phyloP scores from a whole-genome alignment of 2,329 filamentous ascomycete genomes.

The Ascochyta rabiei region DNA sequence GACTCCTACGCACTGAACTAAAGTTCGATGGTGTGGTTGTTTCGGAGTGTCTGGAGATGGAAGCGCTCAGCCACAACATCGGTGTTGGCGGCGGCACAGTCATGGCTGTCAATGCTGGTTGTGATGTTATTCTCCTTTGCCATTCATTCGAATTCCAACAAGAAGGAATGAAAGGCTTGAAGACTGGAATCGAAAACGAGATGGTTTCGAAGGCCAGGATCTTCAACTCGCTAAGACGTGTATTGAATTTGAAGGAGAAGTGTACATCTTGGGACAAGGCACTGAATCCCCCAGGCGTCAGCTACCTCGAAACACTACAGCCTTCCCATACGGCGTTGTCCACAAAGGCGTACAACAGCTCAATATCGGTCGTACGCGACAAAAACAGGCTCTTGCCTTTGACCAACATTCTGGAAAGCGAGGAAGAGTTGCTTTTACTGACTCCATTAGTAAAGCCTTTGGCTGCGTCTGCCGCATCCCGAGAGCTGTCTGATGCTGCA shows the following conservation, averaged over 20 bases:
- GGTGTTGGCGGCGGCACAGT: conserved; percentile 96
- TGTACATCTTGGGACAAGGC: conserved; percentile 93
- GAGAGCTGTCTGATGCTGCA: conserved; percentile 67
- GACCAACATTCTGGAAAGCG: conserved; percentile 77
- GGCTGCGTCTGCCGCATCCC: conserved; percentile 85
- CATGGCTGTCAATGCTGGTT: conserved; percentile 96
- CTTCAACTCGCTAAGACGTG: conserved; percentile 76
- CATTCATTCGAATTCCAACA: conserved; percentile 86
- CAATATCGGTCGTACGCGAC: conserved; percentile 90
- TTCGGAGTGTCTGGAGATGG: conserved; percentile 96
- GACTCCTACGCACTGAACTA: conserved; percentile 83
- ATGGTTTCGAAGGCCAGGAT: conserved; percentile 84
- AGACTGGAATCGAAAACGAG: conserved; percentile 86
- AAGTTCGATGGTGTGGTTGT: conserved; percentile 92
- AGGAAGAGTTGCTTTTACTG: conserved; percentile 86
- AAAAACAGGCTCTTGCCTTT: conserved; percentile 84
- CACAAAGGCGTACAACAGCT: conserved; percentile 85
- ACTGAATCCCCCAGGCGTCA: conserved; percentile 81
- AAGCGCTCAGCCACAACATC: conserved; percentile 91
- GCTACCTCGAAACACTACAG: conserved; percentile 78
- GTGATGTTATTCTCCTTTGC: conserved; percentile 88
- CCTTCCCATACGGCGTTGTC: conserved; percentile 82
- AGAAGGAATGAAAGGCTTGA: conserved; percentile 88
- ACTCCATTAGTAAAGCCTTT: conserved; percentile 90
- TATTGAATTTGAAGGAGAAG: conserved; percentile 79